These are phyloP conservation scores for Hyphodiscus hymeniophilus DNA, from an alignment of 495 filamentous ascomycete species.

Conservation along the genomic window DNA sequence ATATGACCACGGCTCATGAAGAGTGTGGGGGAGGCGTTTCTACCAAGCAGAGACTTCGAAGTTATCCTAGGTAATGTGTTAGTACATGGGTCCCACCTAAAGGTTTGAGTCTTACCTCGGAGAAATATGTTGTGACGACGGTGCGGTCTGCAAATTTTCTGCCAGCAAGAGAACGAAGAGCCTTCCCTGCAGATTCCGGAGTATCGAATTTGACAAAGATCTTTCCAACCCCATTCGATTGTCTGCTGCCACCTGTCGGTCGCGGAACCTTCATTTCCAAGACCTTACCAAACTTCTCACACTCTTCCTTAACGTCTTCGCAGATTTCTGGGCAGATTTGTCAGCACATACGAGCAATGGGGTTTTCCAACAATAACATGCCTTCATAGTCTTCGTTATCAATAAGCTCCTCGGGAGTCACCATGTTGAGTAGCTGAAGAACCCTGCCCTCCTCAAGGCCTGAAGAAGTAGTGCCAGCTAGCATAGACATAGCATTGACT, in stretches of 20 bases:
- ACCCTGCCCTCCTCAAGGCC: constrained; percentile 73
- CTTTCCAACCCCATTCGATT: constrained; percentile 88
- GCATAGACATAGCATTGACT: constrained; percentile 98
- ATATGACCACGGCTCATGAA: neutral
- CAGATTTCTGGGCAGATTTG: constrained; percentile 62
- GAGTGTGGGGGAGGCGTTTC: neutral
- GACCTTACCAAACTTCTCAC: constrained; percentile 78
- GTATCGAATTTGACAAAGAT: constrained; percentile 91
- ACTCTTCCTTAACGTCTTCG: constrained; percentile 88
- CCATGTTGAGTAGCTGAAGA: constrained; percentile 93
- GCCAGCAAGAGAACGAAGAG: constrained; percentile 78
- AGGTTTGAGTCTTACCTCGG: constrained; percentile 54
- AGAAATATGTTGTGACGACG: constrained; percentile 92
- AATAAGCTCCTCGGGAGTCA: constrained; percentile 90
- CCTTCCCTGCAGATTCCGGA: constrained; percentile 69
- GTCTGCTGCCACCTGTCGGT: constrained; percentile 70
- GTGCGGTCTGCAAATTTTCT: constrained; percentile 93
- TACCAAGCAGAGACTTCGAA: constrained; percentile 75
- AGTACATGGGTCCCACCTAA: neutral
- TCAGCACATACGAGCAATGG: constrained; percentile 18
- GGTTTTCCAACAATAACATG: constrained; percentile 28
- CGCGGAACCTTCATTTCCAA: constrained; percentile 85
- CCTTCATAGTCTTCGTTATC: constrained; percentile 92
- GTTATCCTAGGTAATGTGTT: constrained; percentile 50
- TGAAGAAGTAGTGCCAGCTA: constrained; percentile 80